Base-by-base conservation (phyloP, 2,329 filamentous ascomycete species). In the Clathrospora elynae region DNA sequence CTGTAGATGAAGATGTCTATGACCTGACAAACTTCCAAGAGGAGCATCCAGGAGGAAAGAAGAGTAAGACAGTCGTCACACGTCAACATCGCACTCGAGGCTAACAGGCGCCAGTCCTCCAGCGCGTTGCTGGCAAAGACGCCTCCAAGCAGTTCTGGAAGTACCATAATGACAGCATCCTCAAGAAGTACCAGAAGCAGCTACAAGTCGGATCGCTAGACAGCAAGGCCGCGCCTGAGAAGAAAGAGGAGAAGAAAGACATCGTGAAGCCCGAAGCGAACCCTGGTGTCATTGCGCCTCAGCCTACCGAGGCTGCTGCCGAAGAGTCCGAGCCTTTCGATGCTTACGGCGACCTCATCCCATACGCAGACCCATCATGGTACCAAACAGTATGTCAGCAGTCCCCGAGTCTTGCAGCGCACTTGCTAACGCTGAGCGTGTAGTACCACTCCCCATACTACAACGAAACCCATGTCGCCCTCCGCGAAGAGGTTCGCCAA, bases 401-500 rank as follows among this genome's bases (percentile, higher is more conserved):
- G 6, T 7, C 11, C 20, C 36, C 35, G 4, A 18, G 16, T 10
- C 24, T n/a, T 6, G 10, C 13, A 26, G 4, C 3, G 11, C 6
- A 12, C 12, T 37, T 7, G 17, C 49, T 56, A 26, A 62, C 35
- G 14, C 10, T 13, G 17, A 14, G 13, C n/a, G n/a, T 20, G 8
- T 54, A 95, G 88, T 95, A 96, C 74, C 88, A 95, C 76, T 96
- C 92, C 2, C 90, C 92, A 18, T 97, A 96, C 80, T 95, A 87
- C 80, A 96, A 96, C 75, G 86, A 96, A 73, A 85, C 89, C 4
- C 93, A 99, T 73, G 91, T 84, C 42, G 90, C 90, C 36, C 86
- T 99, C 35, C 90, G 93, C 48, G 86, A 84, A 54, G 93, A 99
- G 77, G 79, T 96, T 48, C 88, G 93, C 64, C 81, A 90, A 76